Conservation (phyloP, 164 flowering plant species). For the Kingdonia uniflora region DNA sequence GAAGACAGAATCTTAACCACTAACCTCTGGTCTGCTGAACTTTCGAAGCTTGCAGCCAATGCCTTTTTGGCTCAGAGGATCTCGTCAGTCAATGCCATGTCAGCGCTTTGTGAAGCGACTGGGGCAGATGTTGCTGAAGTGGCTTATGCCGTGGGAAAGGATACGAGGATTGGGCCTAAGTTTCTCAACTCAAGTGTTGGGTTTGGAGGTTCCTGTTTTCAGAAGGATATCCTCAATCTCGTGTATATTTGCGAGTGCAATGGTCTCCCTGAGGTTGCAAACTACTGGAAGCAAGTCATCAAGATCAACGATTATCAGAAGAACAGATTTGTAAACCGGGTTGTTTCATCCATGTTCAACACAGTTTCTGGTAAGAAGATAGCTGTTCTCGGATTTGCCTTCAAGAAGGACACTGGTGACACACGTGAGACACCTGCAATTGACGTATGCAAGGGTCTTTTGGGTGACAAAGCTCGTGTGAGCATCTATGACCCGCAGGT, state of each 20-base stretch:
- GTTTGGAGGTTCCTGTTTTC: conserved; percentile 90
- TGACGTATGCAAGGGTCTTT: conserved; percentile 82
- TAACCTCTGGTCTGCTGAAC: conserved; percentile 91
- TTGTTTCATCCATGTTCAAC: conserved; percentile 86
- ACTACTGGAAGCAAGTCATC: conserved; percentile 87
- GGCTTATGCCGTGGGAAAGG: conserved; percentile 66
- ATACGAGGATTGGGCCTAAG: conserved; percentile 75
- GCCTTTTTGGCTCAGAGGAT: conserved; percentile 88
- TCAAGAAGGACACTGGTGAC: conserved; percentile 90
- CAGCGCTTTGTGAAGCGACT: conserved; percentile 90
- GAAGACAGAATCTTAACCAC: conserved; percentile 65
- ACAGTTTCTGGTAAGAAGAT: conserved; percentile 73
- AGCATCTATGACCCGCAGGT: conserved; percentile 74
- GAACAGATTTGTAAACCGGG: conserved; percentile 72
- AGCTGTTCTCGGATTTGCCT: conserved; percentile 70
- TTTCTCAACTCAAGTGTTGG: conserved; percentile 83
- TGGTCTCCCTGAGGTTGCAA: conserved; percentile 83
- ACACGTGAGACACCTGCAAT: conserved; percentile 90
- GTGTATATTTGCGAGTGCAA: conserved; percentile 92
- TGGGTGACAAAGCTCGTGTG: conserved; percentile 54
- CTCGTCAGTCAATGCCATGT: conserved; percentile 89
- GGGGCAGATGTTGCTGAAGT: conserved; percentile 76
- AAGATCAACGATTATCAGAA: conserved; percentile 87
- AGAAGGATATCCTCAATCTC: conserved; percentile 80
- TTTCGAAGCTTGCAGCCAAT: conserved; percentile 90